Evolutionary conservation across 371 early-diverging fungal species (phyloP), one percentile per base, ranked within the genome.

Genomic region (Choanephora cucurbitarum): DNA sequence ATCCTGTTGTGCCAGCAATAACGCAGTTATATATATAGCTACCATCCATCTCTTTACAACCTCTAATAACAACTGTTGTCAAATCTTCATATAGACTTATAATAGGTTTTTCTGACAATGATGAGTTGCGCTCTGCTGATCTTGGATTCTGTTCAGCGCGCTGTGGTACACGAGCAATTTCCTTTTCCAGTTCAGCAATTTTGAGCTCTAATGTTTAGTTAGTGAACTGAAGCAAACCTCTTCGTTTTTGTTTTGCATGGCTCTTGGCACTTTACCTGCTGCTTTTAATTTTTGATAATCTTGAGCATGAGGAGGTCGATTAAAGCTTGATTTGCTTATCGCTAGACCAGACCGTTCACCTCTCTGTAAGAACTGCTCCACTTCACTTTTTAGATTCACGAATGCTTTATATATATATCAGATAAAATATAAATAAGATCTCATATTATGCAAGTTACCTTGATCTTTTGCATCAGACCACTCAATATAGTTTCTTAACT

Each of bases 1-100:
- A 51, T 33, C 66, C 66, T 19, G 52, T 58, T 9, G 28, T 54
- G 5, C 66, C 66, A 21, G 41, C 34, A n/a, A 61, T 54, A 5
- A 48, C 22, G 33, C 61, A 66, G n/a, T 37, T 58, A 32, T 58
- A 66, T 19, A 49, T 18, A 24, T 32, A 51, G 1, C 47, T 41
- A 1, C 43, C 49, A 3, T 49, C 17, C 0, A 24, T 49, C 24
- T 31, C 61, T 40, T 55, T 55, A 10, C 45, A 28, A 23, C 54
- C 58, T 42, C 40, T 57, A 9, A 61, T 28, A 1, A 48, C 13
- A 8, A 61, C 8, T 1, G 58, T 58, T 5, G 66, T 61, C 21
- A 66, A 13, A 19, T 55, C 44, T 22, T 55, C 44, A 46, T 58
- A 64, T 2, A 64, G 6, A 17, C 52, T 49, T 19, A 45, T n/a